A percentile compares a stretch with the other conserved stretches of the same genome.
Conservation (phyloP, 371 early-diverging fungal species). For the Thermomucor indicae-seudaticae region DNA sequence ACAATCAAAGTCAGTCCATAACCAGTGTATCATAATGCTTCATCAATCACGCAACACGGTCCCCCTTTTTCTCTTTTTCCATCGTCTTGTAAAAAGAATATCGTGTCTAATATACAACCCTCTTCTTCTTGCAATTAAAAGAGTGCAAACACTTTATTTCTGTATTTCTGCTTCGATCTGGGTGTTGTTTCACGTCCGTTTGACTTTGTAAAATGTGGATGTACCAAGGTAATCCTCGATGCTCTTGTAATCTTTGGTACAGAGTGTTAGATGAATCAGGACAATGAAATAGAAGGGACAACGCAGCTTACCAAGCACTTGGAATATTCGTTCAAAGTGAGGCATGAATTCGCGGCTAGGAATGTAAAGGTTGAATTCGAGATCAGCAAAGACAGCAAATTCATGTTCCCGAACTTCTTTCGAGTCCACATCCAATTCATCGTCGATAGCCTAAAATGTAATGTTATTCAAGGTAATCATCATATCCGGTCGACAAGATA, state of each 20-base stretch:
- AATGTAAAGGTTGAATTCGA: conserved; percentile 83
- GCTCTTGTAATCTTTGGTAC: conserved; percentile 33
- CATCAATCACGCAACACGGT: background rate
- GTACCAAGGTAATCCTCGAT: conserved; percentile 52
- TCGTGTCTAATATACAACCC: background rate
- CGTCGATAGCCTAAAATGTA: conserved; percentile 27
- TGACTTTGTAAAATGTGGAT: conserved; percentile 38
- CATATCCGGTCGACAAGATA: background rate
- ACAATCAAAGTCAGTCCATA: too few species aligned
- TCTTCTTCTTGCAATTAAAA: background rate
- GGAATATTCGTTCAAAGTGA: conserved; percentile 79
- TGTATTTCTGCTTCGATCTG: background rate
- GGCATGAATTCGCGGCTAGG: conserved; percentile 81
- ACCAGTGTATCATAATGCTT: background rate
- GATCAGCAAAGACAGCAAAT: conserved; percentile 79
- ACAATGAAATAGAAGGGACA: background rate
- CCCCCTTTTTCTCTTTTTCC: background rate
- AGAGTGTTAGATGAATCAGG: background rate
- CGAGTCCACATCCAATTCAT: conserved; percentile 65
- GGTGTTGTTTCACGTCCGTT: background rate
- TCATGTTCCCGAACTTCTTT: conserved; percentile 83
- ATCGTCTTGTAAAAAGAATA: background rate
- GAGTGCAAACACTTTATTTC: background rate
- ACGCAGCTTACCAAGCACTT: conserved; percentile 13
- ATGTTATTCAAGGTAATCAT: background rate